phyloP scores from a whole-genome alignment of 257 asterid species.

The Jacaranda mimosifolia region DNA sequence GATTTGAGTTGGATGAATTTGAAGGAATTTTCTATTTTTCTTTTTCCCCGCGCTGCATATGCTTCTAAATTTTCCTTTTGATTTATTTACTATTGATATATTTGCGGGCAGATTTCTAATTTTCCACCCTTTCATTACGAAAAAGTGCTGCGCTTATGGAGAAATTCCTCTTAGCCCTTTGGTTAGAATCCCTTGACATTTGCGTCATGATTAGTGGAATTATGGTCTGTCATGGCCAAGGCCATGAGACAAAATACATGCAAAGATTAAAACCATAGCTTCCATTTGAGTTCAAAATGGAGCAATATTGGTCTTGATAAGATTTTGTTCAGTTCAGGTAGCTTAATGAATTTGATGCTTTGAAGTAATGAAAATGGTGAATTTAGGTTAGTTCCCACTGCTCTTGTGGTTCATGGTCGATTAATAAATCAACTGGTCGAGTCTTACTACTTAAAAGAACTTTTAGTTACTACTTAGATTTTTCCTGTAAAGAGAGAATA shows the following conservation, averaged over 20 bases:
- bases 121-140: not conserved
- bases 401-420: constrained; percentile 23
- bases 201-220: not conserved
- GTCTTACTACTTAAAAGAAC: not conserved
- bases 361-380: constrained; percentile 10
- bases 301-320: not conserved
- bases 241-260: not conserved
- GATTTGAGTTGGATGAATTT: not conserved
- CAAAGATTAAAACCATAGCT: not conserved
- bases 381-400: not conserved
- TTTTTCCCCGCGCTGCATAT: not conserved
- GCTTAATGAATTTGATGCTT: not conserved
- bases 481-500: not conserved
- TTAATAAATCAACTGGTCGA: not conserved
- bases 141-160: not conserved
- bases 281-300: constrained; percentile 25
- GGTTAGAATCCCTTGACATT: not conserved
- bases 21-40: not conserved
- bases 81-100: not conserved
- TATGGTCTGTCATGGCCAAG: constrained; percentile 23
- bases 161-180: not conserved
- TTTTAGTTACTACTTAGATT: not conserved
- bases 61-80: not conserved
- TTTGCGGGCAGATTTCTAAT: not conserved
- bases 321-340: constrained; percentile 10